These are phyloP conservation scores for Phytophthora europaea DNA, from an alignment of 352 stramenopile genomes.

Conservation along the genomic window DNA sequence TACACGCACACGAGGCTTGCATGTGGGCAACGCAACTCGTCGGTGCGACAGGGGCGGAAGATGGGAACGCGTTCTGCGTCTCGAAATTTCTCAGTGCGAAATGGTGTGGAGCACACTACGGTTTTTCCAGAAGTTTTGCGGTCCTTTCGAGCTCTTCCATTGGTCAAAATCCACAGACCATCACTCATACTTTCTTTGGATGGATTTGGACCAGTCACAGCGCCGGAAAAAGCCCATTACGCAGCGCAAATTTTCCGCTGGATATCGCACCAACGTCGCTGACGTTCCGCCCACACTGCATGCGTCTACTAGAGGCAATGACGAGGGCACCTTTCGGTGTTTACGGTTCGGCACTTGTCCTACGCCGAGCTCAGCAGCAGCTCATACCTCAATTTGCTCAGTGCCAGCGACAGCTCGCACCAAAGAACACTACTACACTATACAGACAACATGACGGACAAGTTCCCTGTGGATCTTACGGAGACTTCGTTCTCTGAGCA, in stretches of 20 bases:
- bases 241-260: conserved; percentile 39
- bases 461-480: conserved; percentile 26
- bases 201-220: not conserved
- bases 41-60: conserved; percentile 33
- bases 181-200: not conserved
- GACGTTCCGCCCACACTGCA: conserved; percentile 2
- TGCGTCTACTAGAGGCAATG: conserved; percentile 8
- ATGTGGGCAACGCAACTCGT: not conserved
- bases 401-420: conserved; percentile 38
- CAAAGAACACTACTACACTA: conserved; percentile 9
- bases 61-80: conserved; percentile 9
- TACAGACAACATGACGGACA: conserved; percentile 26
- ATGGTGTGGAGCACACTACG: conserved; percentile 22
- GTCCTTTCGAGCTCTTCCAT: not conserved
- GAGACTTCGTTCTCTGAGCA: conserved; percentile 18
- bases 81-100: conserved; percentile 32
- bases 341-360: conserved; percentile 42
- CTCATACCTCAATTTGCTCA: conserved; percentile 43
- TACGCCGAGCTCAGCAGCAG: conserved; percentile 17
- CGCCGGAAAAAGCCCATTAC: conserved; percentile 7
- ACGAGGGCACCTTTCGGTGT: conserved; percentile 20
- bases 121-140: conserved; percentile 17
- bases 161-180: conserved; percentile 4
- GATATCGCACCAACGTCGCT: conserved; percentile 26
- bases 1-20: conserved; percentile 9